These are phyloP conservation scores for Nicotiana obtusifolia DNA, from an alignment of 257 asterid species.

Conservation along the genomic window DNA sequence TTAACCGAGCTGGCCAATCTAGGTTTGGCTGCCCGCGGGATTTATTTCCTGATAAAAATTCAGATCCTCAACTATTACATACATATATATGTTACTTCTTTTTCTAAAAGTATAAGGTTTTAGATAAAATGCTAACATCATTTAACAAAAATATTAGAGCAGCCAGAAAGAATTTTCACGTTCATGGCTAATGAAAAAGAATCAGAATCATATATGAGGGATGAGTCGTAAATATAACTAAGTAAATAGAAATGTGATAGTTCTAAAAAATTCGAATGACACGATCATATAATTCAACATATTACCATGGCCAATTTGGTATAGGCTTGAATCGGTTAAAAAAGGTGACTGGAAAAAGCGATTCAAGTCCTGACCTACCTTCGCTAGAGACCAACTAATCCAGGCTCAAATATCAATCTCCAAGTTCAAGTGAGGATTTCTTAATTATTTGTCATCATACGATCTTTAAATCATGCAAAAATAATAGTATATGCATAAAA, in stretches of 20 bases:
- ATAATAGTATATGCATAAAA: neutral
- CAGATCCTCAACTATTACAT: neutral
- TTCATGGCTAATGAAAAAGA: neutral
- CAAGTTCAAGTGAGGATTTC: neutral
- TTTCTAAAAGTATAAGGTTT: neutral
- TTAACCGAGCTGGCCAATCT: constrained; percentile 75
- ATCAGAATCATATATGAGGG: neutral
- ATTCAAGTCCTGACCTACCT: too few relatives aligned
- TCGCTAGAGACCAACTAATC: neutral
- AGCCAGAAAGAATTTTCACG: too few relatives aligned
- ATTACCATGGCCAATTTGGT: too few relatives aligned
- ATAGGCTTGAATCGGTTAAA: too few relatives aligned
- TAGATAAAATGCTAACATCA: neutral
- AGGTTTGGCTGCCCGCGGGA: constrained; percentile 34
- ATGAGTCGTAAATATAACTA: neutral
- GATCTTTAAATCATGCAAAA: neutral
- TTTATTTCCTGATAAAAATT: constrained; percentile 35
- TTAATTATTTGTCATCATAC: neutral
- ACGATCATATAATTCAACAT: neutral
- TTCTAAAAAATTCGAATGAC: neutral
- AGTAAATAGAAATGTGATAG: too few relatives aligned
- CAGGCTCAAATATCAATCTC: neutral
- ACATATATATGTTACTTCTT: too few relatives aligned
- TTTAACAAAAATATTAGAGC: neutral
- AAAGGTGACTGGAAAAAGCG: too few relatives aligned